Conservation (phyloP, 2,329 filamentous ascomycete species). For the Apiospora rasikravindrae region DNA sequence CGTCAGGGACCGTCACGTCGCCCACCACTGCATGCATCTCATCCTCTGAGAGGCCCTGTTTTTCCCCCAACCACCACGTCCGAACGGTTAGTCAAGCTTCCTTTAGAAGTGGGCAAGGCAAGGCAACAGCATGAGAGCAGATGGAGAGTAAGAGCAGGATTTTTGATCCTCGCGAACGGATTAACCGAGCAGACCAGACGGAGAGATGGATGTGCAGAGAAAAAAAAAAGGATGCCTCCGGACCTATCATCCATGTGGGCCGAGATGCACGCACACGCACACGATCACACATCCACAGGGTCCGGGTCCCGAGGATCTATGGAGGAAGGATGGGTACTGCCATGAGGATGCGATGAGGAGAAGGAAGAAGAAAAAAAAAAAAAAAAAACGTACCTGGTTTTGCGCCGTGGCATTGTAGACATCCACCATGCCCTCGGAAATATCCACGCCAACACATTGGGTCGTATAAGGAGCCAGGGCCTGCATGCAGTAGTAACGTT, state of each 20-base stretch:
- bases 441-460: constrained; percentile 70
- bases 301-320: neutral
- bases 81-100: neutral
- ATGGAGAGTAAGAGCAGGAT: no score
- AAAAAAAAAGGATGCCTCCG: neutral
- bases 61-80: neutral
- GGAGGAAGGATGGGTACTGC: neutral
- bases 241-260: neutral
- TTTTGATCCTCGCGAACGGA: neutral
- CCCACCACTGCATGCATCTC: constrained; percentile 64
- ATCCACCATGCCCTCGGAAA: constrained; percentile 73
- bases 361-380: neutral
- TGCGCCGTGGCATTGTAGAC: constrained; percentile 67
- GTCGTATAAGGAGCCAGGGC: constrained; percentile 66
- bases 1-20: constrained; percentile 56
- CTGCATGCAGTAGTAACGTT: constrained; percentile 39
- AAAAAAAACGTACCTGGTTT: constrained; percentile 50
- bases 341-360: neutral
- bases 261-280: neutral
- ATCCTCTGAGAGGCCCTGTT: constrained; percentile 51
- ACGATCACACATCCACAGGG: neutral
- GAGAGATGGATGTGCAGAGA: neutral
- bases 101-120: neutral
- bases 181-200: neutral
- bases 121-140: no score